These are phyloP conservation scores for Puya raimondii DNA, from an alignment of 176 grass and related monocot species.

Conservation along the genomic window DNA sequence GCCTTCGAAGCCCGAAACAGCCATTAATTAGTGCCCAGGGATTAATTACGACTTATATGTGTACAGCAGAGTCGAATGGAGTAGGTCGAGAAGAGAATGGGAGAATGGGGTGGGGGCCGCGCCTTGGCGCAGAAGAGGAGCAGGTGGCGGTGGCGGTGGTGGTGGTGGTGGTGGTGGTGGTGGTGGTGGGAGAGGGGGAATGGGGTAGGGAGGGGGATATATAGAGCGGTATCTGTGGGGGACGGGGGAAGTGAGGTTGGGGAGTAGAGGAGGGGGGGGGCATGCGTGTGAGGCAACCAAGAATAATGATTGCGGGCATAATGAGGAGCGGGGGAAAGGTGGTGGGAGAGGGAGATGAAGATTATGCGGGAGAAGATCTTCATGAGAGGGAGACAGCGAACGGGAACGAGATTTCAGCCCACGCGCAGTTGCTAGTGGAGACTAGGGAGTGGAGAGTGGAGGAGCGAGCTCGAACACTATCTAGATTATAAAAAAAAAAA, in stretches of 20 bases:
- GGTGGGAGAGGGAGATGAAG: not conserved
- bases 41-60: not conserved
- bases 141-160: not conserved
- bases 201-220: not conserved
- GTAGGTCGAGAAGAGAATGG: too few species aligned
- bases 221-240: not conserved
- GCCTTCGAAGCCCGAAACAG: conserved; percentile 29
- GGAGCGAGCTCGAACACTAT: too few species aligned
- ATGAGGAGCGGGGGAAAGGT: not conserved
- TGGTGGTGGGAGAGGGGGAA: not conserved
- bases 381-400: conserved; percentile 1
- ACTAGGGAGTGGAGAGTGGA: not conserved
- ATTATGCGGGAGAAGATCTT: conserved; percentile 4
- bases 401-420: not conserved
- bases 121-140: not conserved
- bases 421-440: not conserved
- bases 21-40: conserved; percentile 6
- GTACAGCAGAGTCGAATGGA: too few species aligned
- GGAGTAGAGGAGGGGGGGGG: not conserved
- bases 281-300: conserved; percentile 25
- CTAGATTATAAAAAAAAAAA: too few species aligned
- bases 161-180: not conserved
- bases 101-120: too few species aligned
- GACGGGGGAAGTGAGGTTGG: not conserved
- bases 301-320: conserved; percentile 32